Base-by-base conservation (phyloP, 352 stramenopile species). In the Globisporangium yorkense region DNA sequence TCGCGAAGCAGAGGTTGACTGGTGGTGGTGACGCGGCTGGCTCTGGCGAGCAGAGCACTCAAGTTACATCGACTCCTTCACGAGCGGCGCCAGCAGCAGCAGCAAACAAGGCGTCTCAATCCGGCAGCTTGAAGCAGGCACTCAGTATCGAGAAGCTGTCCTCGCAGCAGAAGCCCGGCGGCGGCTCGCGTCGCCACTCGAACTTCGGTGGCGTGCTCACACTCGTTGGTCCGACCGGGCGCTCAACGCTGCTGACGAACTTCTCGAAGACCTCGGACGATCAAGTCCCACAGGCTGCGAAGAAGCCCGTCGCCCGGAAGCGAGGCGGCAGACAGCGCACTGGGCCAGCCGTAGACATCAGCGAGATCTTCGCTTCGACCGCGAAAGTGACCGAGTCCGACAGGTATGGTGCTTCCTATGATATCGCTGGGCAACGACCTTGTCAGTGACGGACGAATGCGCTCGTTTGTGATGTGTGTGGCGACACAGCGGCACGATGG, bases 161-260 rank as follows among this genome's bases (percentile, higher is more conserved):
- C 35, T 50, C 40, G 41, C 66, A 59, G 57, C 70, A 53, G 51
- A 65, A 40, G 50, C 78, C 51, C 5, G 5, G 12, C 18, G 53
- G 63, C 13, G 57, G 67, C 20, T 85, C 77, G 7, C 68, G 70
- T 39, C 79, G 85, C 0, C 86, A 96, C 55, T 94, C 86, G 8
- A 96, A 96, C 61, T 96, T 96, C 70, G 86, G 86, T 24, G 86
- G 86, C n/a, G 72, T 94, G 54, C 65, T 94, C 53, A 88, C 71
- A n/a, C 79, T 93, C 40, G 72, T 88, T n/a, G 77, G 84, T 2
- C 63, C 81, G 0, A 92, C 77, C 5, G 84, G 84, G 0, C 67
- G 78, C 21, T 74, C 72, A 16, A 87, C 82, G 4, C 61, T 95
- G 27, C 10, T 95, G 31, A 89, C 84, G 0, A 81, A 90, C 54